Evolutionary conservation across 2,329 filamentous ascomycete species (phyloP), one percentile per base, ranked within the genome.

Genomic region (Paecilomyces formosus): DNA sequence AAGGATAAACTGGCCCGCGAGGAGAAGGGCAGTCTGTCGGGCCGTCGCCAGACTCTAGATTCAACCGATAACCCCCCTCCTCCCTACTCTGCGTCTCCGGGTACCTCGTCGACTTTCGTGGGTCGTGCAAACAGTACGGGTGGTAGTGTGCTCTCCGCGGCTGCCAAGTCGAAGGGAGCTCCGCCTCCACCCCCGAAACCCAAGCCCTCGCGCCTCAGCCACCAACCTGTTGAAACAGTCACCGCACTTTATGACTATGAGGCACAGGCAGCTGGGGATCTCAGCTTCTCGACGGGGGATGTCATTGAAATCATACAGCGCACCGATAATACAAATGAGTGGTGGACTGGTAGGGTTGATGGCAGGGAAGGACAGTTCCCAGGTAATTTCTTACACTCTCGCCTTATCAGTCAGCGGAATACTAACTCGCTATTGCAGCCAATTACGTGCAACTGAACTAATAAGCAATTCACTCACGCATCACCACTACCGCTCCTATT

Each of bases 201-300:
- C n/a, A 90, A 96, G 79, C 92, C 92, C 2, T 87, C 83, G 53
- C 81, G 86, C 57, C 79, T 97, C 53, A 87, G 82, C 64, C 86
- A 81, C 2, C 81, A 78, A 15, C 85, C 88, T 0, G 82, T 83
- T 0, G 92, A 97, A 74, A 92, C 84, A 0, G 92, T 89, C 33
- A 97, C 92, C 2, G 94, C 94, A 7, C 76, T 99, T 61, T 99
- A 97, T 74, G 94, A 97, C 70, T 99, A 96, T 70, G 90, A 96
- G 62, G 94, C 94, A 5, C 92, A 97, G 72, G 92, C 93, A 1
- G 92, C 96, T 63, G 92, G 92, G 2, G 94, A 99, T 71, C 78
- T 99, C 62, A 96, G 90, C 68, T 99, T 99, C 77, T 83, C 83
- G 18, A 86, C 90, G 0, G 92, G 93, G 4, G 94, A 99, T 62